Evolutionary conservation across 192 early-diverging fungal genomes (phyloP), one percentile per base, ranked within the genome.

Genomic region (Glomus cerebriforme): DNA sequence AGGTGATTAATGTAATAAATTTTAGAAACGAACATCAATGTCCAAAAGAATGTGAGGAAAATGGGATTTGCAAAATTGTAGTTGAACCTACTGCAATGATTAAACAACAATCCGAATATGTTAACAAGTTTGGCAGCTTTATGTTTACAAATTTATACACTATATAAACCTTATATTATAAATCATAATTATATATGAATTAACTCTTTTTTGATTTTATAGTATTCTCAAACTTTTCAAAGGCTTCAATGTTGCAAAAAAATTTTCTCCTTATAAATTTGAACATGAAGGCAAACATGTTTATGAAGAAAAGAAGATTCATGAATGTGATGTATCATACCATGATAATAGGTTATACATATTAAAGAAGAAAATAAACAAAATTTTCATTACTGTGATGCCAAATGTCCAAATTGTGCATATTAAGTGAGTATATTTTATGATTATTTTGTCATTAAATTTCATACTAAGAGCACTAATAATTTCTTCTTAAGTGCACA

Each of bases 21-120:
- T 43, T 13, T 75, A 80, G 79, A 13, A 49, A 75, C 10, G 79
- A 74, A n/a, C 79, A 80, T 62, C 79, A 59, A 43, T 80, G 79
- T n/a, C 43, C 31, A 22, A 45, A 80, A 47, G 37, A 75, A 65
- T 80, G 79, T 22, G 79, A 80, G 29, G 43, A n/a, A 47, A 49
- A 9, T 7, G 79, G 79, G 6, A 75, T 80, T n/a, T 80, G 79
- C 58, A 75, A 64, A 31, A 63, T 80, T 32, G 26, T 67, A 7
- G 75, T 60, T 43, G 70, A 74, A 34, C 66, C 60, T 22, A 59
- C 69, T 60, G 82, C 62, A n/a, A 82, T 79, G 10, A 26, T 64
- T 66, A 80, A 76, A 76, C 83, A 85, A 82, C 80, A 73, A 84
- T 83, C 58, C 15, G 75, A 77, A 82, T 85, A 74, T 66, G 81